These are phyloP conservation scores for Bassia scoparia DNA, from an alignment of 148 eudicot species.

Conservation along the genomic window DNA sequence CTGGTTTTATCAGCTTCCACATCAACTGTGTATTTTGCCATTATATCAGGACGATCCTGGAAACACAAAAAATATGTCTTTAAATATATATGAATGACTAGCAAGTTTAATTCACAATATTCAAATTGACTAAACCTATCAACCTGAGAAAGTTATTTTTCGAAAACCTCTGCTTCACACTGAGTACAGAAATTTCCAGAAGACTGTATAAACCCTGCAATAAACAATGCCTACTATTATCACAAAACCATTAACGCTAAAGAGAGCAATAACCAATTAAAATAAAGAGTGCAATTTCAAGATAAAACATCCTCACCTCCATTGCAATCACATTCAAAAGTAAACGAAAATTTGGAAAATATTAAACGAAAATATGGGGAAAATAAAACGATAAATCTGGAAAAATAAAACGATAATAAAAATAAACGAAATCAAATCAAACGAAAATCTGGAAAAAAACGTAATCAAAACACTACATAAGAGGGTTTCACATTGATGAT, in stretches of 20 bases:
- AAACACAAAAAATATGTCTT: slow-evolving; percentile 14
- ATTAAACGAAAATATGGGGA: too few relatives aligned
- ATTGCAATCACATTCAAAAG: too few relatives aligned
- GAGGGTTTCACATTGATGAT: too few relatives aligned
- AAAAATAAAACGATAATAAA: too few relatives aligned
- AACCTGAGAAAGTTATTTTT: slow-evolving; percentile 95
- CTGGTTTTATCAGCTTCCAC: slow-evolving; percentile 84
- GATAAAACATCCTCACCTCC: slow-evolving; percentile 54
- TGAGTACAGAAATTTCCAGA: slow-evolving; percentile 96
- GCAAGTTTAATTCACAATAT: not conserved
- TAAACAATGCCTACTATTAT: slow-evolving; percentile 10
- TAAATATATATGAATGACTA: not conserved
- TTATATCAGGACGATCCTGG: slow-evolving; percentile 98
- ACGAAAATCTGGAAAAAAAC: too few relatives aligned
- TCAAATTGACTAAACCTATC: not conserved
- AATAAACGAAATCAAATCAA: too few relatives aligned
- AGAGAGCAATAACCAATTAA: too few relatives aligned
- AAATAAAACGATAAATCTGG: too few relatives aligned
- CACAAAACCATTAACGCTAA: slow-evolving; percentile 7
- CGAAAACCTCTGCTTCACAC: slow-evolving; percentile 99
- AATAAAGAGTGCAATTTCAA: not conserved
- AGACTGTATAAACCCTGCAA: slow-evolving; percentile 85
- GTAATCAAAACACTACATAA: too few relatives aligned
- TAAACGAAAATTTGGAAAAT: too few relatives aligned
- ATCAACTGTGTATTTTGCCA: slow-evolving; percentile 93